Evolutionary conservation across 345 rosid genomes (phyloP).

Genomic region (Microcos paniculata): DNA sequence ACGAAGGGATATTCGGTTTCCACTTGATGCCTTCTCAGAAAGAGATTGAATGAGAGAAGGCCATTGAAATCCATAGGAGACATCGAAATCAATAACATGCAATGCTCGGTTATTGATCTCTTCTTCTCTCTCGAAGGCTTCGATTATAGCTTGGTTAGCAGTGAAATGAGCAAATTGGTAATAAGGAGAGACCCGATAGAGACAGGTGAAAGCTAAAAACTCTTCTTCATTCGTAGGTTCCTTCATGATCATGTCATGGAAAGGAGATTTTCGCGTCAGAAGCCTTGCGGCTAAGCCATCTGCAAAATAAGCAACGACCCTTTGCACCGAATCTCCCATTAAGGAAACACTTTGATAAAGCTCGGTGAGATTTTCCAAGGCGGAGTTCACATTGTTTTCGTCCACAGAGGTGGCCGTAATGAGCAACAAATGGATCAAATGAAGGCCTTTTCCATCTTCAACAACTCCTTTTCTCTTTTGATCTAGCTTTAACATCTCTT

Average conservation of each 20-base stretch:
- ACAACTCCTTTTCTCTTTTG: slow-evolving; percentile 22
- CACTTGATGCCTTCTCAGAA: slow-evolving; percentile 47
- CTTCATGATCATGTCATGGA: slow-evolving; percentile 56
- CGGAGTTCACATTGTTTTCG: slow-evolving; percentile 32
- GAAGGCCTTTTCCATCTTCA: slow-evolving; percentile 51
- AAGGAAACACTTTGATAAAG: slow-evolving; percentile 45
- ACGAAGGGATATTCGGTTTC: slow-evolving; percentile 37
- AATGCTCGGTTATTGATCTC: slow-evolving; percentile 35
- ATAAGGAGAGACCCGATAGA: slow-evolving; percentile 59
- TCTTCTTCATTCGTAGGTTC: slow-evolving; percentile 45
- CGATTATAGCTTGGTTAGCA: slow-evolving; percentile 60
- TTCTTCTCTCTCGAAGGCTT: slow-evolving; percentile 52
- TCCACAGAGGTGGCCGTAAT: slow-evolving; percentile 52
- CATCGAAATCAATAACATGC: slow-evolving; percentile 62
- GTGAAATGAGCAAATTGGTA: slow-evolving; percentile 79
- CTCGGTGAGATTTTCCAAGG: slow-evolving; percentile 40
- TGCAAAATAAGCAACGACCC: slow-evolving; percentile 59
- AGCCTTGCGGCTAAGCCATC: slow-evolving; percentile 59
- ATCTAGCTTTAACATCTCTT: slow-evolving; percentile 47
- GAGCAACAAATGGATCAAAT: slow-evolving; percentile 61
- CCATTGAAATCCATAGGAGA: slow-evolving; percentile 68
- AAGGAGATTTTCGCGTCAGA: slow-evolving; percentile 50
- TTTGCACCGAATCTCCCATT: slow-evolving; percentile 58
- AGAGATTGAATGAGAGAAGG: slow-evolving; percentile 71
- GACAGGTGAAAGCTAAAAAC: slow-evolving; percentile 51